Percentiles rank a stretch among this genome's conserved stretches.
phyloP scores from a whole-genome alignment of 2,329 filamentous ascomycete species.

The Bipolaris gigantea region DNA sequence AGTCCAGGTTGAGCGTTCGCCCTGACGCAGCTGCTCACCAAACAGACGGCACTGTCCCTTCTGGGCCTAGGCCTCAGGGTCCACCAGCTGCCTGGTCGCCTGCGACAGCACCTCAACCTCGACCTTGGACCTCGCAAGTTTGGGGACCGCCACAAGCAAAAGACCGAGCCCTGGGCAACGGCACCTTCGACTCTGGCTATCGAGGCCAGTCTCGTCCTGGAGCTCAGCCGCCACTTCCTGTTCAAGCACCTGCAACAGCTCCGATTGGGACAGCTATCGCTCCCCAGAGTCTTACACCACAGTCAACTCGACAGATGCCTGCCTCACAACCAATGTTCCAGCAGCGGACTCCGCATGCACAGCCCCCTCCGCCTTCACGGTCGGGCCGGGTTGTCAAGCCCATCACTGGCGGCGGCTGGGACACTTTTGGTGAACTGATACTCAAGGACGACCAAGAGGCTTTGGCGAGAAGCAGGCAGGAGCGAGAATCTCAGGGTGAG shows the following conservation, averaged over 20 bases:
- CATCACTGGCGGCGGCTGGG: slow-evolving; percentile 37
- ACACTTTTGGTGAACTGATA: slow-evolving; percentile 37
- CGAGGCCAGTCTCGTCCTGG: slow-evolving; percentile 50
- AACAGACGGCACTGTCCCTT: slow-evolving; percentile 21
- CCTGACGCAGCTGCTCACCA: slow-evolving; percentile 20
- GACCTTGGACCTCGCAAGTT: slow-evolving; percentile 57
- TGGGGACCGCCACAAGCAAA: slow-evolving; percentile 72
- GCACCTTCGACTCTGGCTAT: slow-evolving; percentile 70
- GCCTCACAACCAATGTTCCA: slow-evolving; percentile 27
- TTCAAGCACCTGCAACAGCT: slow-evolving; percentile 29
- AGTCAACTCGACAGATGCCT: slow-evolving; percentile 22
- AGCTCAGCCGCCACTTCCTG: slow-evolving; percentile 31
- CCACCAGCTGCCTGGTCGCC: slow-evolving; percentile 32
- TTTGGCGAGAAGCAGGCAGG: slow-evolving; percentile 28
- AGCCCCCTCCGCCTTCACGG: slow-evolving; percentile 17
- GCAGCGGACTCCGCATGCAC: slow-evolving; percentile 19
- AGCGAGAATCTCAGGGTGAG: slow-evolving; percentile 34
- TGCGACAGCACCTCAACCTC: slow-evolving; percentile 29
- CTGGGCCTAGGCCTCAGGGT: slow-evolving; percentile 31
- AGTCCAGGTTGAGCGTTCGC: slow-evolving; percentile 21
- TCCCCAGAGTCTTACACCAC: slow-evolving; percentile 19
- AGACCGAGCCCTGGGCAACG: slow-evolving; percentile 73
- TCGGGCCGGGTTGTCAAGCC: slow-evolving; percentile 36
- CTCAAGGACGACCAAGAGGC: slow-evolving; percentile 33
- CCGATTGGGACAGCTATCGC: slow-evolving; percentile 29